These are phyloP conservation scores for Pachysandra terminalis DNA, from an alignment of 164 flowering plant genomes.

Conservation along the genomic window DNA sequence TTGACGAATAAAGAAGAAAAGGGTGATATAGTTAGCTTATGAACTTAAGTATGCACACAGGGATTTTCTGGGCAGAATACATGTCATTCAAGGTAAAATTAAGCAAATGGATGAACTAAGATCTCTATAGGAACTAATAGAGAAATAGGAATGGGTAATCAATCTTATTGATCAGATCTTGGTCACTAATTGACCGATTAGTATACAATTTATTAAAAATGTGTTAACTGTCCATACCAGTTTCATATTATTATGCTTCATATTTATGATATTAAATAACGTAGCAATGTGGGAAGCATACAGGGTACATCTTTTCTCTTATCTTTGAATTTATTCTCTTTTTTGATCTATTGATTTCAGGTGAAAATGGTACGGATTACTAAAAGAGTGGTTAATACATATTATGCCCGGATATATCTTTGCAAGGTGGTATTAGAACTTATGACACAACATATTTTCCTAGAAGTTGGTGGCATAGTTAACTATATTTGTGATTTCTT, in stretches of 20 bases:
- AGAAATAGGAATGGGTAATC: too few relatives aligned
- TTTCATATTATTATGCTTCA: too few relatives aligned
- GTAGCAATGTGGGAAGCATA: background rate
- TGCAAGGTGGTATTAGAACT: slow-evolving; percentile 46
- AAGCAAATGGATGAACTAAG: too few relatives aligned
- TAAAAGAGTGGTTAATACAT: slow-evolving; percentile 61
- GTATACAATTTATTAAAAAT: too few relatives aligned
- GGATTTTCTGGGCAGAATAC: too few relatives aligned
- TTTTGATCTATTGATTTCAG: slow-evolving; percentile 27
- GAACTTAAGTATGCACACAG: too few relatives aligned
- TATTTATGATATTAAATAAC: too few relatives aligned
- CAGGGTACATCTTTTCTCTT: background rate
- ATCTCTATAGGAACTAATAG: too few relatives aligned
- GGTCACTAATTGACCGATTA: too few relatives aligned
- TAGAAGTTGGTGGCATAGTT: background rate
- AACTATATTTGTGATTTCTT: background rate
- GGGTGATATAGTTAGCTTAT: background rate
- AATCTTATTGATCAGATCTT: too few relatives aligned
- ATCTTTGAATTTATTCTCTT: background rate
- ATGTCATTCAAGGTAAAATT: too few relatives aligned
- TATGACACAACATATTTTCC: background rate
- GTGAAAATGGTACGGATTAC: slow-evolving; percentile 74
- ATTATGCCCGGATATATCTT: slow-evolving; percentile 55
- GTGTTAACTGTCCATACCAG: too few relatives aligned
- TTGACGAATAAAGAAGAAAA: background rate